Percentiles rank a stretch among this genome's conserved stretches.
phyloP scores from a whole-genome alignment of 1,284 basidiomycete species.

The Irpex sp. region DNA sequence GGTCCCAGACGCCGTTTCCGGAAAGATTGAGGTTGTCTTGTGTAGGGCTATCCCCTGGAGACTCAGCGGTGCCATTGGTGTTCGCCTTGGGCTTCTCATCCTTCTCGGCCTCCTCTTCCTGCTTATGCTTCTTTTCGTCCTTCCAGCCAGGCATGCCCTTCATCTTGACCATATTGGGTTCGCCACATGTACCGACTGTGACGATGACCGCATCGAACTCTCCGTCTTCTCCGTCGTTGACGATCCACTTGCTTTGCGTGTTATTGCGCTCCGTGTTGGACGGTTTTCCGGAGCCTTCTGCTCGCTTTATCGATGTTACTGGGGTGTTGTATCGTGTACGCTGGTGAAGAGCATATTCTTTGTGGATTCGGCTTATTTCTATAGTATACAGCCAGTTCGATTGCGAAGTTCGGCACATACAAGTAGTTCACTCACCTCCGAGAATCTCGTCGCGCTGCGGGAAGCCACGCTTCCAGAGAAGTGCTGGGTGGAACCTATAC shows the following conservation, averaged over 20 bases:
- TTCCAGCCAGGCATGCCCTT: slow-evolving; percentile 39
- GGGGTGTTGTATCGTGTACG: slow-evolving; percentile 47
- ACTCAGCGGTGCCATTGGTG: not conserved
- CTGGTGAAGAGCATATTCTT: slow-evolving; percentile 47
- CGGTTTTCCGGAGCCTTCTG: slow-evolving; percentile 9
- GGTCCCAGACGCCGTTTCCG: slow-evolving; percentile 1
- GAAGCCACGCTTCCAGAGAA: slow-evolving; percentile 42
- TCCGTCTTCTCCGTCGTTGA: slow-evolving; percentile 45
- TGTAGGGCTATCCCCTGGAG: slow-evolving; percentile 6
- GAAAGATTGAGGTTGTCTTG: slow-evolving; percentile 3
- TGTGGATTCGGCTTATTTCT: slow-evolving; percentile 54
- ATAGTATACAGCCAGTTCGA: not conserved
- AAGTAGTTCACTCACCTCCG: slow-evolving; percentile 26
- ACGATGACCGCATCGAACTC: slow-evolving; percentile 59
- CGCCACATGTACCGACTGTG: slow-evolving; percentile 56
- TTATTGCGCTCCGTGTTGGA: slow-evolving; percentile 14
- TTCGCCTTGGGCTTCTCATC: not conserved
- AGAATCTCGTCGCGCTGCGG: slow-evolving; percentile 58
- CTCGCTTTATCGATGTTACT: slow-evolving; percentile 35
- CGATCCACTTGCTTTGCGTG: slow-evolving; percentile 37
- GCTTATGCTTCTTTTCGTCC: slow-evolving; percentile 2
- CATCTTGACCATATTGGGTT: slow-evolving; percentile 46
- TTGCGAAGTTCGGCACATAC: not conserved
- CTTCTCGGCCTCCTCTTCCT: slow-evolving; percentile 1
- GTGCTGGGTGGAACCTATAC: slow-evolving; percentile 51